A percentile compares a stretch with the other conserved stretches of the same genome.
These are phyloP conservation scores for Aurantiochytrium sp. DNA, from an alignment of 108 stramenopile genomes.

Conservation along the genomic window DNA sequence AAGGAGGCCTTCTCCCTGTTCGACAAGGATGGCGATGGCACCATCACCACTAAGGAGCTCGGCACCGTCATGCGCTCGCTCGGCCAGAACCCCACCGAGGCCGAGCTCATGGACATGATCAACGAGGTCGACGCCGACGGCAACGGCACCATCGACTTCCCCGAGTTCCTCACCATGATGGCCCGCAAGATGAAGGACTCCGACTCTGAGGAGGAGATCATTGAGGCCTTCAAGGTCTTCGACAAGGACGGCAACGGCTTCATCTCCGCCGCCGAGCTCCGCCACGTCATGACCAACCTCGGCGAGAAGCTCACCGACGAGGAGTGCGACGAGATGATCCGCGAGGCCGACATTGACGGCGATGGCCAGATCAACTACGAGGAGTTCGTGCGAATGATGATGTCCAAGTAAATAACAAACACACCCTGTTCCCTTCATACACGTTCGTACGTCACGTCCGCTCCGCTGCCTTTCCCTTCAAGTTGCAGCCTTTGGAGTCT, in stretches of 20 bases:
- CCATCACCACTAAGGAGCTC: conserved; percentile 99
- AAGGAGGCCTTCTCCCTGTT: conserved; percentile 99
- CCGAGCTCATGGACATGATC: conserved; percentile 99
- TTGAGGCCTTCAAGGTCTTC: conserved; percentile 97
- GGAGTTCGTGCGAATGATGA: conserved; percentile 99
- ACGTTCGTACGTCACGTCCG: too few species aligned
- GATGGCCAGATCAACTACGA: conserved; percentile 99
- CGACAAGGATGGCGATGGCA: conserved; percentile 97
- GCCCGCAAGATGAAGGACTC: conserved; percentile 99
- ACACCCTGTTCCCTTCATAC: neutral
- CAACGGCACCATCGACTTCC: conserved; percentile 99
- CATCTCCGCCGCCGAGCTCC: conserved; percentile 99
- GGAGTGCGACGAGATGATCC: conserved; percentile 99
- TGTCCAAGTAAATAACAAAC: conserved; percentile 80
- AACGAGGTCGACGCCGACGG: conserved; percentile 99
- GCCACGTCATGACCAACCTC: conserved; percentile 99
- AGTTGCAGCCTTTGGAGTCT: too few species aligned
- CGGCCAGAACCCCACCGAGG: conserved; percentile 99
- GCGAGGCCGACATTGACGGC: conserved; percentile 99
- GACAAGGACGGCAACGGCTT: conserved; percentile 89
- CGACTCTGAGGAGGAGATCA: conserved; percentile 98
- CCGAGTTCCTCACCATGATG: conserved; percentile 99
- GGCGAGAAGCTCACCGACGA: conserved; percentile 99
- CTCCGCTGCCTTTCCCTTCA: too few species aligned
- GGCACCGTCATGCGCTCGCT: conserved; percentile 99